These are phyloP conservation scores for Zygoascus bituminiphila DNA, from an alignment of 805 yeast species.

Conservation along the genomic window DNA sequence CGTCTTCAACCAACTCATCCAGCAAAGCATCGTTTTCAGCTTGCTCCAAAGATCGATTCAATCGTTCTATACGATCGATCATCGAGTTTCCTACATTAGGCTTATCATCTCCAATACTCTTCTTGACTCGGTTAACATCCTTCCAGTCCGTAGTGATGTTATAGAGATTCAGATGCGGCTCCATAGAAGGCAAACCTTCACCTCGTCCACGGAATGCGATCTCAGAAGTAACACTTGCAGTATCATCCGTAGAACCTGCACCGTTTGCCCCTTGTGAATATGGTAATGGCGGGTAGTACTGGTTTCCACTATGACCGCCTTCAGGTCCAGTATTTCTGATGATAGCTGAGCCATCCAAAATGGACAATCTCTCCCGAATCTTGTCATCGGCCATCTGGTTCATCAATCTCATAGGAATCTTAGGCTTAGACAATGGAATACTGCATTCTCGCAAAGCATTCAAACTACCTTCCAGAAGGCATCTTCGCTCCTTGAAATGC, in stretches of 20 bases:
- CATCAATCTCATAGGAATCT: slow-evolving; percentile 1
- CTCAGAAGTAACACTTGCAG: background rate
- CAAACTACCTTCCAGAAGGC: slow-evolving; percentile 83
- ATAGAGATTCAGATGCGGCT: background rate
- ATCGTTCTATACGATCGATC: slow-evolving; percentile 17
- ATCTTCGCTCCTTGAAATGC: slow-evolving; percentile 76
- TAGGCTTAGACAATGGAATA: slow-evolving; percentile 18
- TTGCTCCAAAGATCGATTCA: background rate
- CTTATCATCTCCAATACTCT: background rate
- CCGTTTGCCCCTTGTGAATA: background rate
- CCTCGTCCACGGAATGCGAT: background rate
- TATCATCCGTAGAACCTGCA: background rate
- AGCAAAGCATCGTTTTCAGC: background rate
- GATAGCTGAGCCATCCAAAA: background rate
- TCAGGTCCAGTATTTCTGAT: background rate
- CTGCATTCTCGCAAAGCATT: slow-evolving; percentile 65
- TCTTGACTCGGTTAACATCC: background rate
- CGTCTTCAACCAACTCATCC: slow-evolving; percentile 16
- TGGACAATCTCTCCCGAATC: background rate
- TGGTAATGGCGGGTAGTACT: background rate
- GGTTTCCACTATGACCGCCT: background rate
- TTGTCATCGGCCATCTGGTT: background rate
- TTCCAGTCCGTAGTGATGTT: background rate
- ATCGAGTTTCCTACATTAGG: slow-evolving; percentile 14
- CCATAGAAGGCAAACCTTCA: background rate